Percentiles rank a stretch among this genome's conserved stretches.
phyloP scores from a whole-genome alignment of 1,139 yeast genomes.

The Yamadazyma diddensiae region DNA sequence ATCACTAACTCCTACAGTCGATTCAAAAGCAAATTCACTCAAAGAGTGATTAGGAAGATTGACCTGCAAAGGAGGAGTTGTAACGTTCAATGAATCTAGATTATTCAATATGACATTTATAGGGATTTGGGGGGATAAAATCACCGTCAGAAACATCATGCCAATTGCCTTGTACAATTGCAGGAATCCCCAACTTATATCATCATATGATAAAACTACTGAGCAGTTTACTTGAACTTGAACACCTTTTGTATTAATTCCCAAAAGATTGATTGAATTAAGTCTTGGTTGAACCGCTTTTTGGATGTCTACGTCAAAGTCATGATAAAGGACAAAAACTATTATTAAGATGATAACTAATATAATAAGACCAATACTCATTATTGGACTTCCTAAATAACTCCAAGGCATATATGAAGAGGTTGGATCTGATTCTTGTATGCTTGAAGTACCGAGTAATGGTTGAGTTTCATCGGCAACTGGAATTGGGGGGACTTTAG shows the following conservation, averaged over 20 bases:
- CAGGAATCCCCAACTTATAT: conserved; percentile 18
- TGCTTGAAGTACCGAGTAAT: conserved; percentile 5
- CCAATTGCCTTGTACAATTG: conserved; percentile 17
- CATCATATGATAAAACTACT: conserved; percentile 24
- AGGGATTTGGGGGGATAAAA: conserved; percentile 12
- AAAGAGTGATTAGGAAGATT: conserved; percentile 9
- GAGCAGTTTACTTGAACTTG: conserved; percentile 24
- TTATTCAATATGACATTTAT: conserved; percentile 11
- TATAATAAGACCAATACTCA: conserved; percentile 14
- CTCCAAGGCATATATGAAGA: conserved; percentile 5
- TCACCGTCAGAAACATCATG: conserved; percentile 8
- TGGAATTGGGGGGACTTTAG: conserved; percentile 7
- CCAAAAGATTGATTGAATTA: conserved; percentile 17
- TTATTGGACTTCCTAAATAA: conserved; percentile 16
- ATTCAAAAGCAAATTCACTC: conserved; percentile 12
- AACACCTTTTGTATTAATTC: conserved; percentile 23
- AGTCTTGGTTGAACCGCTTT: conserved; percentile 20
- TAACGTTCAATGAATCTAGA: conserved; percentile 13
- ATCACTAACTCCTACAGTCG: conserved; percentile 13
- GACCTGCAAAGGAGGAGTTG: conserved; percentile 10
- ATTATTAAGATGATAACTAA: conserved; percentile 15
- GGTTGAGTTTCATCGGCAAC: conserved; percentile 12
- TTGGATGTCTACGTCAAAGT: conserved; percentile 17
- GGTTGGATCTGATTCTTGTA: conserved; percentile 1
- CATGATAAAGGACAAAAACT: conserved; percentile 17